Percentiles rank a stretch among this genome's conserved stretches.
phyloP scores from a whole-genome alignment of 768 basidiomycete species.

The Mycena floridula region DNA sequence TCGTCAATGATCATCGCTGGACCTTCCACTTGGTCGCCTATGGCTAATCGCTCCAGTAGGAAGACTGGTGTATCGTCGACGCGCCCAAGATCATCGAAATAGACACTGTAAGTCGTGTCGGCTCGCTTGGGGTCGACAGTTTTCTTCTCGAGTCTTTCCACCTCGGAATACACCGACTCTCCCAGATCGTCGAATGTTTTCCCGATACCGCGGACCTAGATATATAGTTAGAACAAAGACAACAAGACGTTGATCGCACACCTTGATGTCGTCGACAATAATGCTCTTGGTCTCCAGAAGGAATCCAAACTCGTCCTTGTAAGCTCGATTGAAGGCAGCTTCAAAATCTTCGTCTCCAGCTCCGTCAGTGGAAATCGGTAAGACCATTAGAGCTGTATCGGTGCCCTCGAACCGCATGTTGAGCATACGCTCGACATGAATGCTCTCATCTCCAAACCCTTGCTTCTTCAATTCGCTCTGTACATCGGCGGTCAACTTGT shows the following conservation, averaged over 20 bases:
- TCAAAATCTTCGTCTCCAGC: slow-evolving; percentile 69
- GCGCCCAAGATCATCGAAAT: slow-evolving; percentile 77
- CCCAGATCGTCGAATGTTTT: slow-evolving; percentile 84
- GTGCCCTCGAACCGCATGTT: slow-evolving; percentile 95
- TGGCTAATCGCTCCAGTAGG: slow-evolving; percentile 53
- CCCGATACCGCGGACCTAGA: slow-evolving; percentile 80
- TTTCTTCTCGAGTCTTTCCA: slow-evolving; percentile 43
- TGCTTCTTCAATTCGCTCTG: slow-evolving; percentile 63
- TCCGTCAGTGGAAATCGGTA: slow-evolving; percentile 40
- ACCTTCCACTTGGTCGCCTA: slow-evolving; percentile 72
- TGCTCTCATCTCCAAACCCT: slow-evolving; percentile 72
- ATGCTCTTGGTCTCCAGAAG: slow-evolving; percentile 77
- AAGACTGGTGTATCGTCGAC: slow-evolving; percentile 78
- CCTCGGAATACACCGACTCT: slow-evolving; percentile 71
- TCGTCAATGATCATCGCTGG: slow-evolving; percentile 94
- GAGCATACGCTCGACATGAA: slow-evolving; percentile 74
- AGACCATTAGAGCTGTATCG: slow-evolving; percentile 88
- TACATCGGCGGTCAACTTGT: slow-evolving; percentile 61
- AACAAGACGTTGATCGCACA: slow-evolving; percentile 14
- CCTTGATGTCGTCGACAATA: slow-evolving; percentile 91
- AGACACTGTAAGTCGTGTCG: slow-evolving; percentile 58
- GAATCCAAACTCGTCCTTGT: slow-evolving; percentile 90
- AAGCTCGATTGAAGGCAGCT: slow-evolving; percentile 70
- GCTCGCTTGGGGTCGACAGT: slow-evolving; percentile 37
- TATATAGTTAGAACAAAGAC: background rate